Evolutionary conservation across 352 stramenopile species (phyloP).

Genomic region (Globisporangium cylindrosporum): DNA sequence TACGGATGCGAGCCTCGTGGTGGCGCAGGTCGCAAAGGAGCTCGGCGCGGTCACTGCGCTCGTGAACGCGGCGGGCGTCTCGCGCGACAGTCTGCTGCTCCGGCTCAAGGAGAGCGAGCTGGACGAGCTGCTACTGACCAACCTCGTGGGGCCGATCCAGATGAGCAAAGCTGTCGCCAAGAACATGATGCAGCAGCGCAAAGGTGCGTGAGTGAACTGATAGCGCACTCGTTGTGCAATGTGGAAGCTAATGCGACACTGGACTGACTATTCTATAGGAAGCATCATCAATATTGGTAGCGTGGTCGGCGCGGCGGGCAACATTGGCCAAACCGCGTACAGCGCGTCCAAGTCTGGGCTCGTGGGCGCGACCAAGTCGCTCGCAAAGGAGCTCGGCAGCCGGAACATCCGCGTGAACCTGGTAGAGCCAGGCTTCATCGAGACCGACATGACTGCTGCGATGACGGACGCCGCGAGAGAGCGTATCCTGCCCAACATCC

Average conservation of each 20-base stretch:
- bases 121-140: constrained; percentile 68
- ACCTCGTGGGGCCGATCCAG: constrained; percentile 70
- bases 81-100: constrained; percentile 69
- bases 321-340: constrained; percentile 80
- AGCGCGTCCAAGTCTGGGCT: constrained; percentile 81
- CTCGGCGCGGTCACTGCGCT: constrained; percentile 52
- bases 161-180: constrained; percentile 74
- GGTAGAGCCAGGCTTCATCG: constrained; percentile 84
- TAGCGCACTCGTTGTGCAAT: neutral
- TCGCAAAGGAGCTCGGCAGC: constrained; percentile 81
- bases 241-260: neutral
- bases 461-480: constrained; percentile 56
- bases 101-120: constrained; percentile 59
- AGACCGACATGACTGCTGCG: constrained; percentile 73
- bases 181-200: constrained; percentile 73
- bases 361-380: constrained; percentile 66
- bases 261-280: constrained; percentile 19
- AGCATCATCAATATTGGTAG: constrained; percentile 86
- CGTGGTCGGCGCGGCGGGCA: constrained; percentile 72
- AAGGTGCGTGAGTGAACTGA: constrained; percentile 17
- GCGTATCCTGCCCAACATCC: constrained; percentile 44
- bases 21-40: constrained; percentile 38
- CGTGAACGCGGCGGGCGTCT: constrained; percentile 72
- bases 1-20: constrained; percentile 28
- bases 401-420: constrained; percentile 87